A percentile compares a stretch with the other conserved stretches of the same genome.
phyloP scores from a whole-genome alignment of 768 basidiomycete species.

The Mycena albidolilacea region DNA sequence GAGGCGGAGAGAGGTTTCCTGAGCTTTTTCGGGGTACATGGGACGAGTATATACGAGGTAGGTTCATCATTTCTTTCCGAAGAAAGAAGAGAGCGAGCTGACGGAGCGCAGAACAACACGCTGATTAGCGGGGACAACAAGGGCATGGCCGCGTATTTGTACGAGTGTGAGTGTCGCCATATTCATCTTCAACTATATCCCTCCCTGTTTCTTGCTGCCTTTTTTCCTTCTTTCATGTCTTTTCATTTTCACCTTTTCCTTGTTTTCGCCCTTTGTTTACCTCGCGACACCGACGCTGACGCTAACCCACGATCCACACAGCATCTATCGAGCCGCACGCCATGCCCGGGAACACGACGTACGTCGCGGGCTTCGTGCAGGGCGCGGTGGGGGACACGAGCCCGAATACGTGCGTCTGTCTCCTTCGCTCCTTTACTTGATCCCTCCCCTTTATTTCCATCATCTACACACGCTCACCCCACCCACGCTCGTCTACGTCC shows the following conservation, averaged over 20 bases:
- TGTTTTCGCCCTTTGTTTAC: no score
- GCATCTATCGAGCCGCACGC: constrained; percentile 73
- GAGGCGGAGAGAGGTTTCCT: constrained; percentile 78
- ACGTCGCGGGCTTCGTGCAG: constrained; percentile 84
- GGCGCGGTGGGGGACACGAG: constrained; percentile 77
- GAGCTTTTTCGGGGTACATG: constrained; percentile 86
- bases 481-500: no score
- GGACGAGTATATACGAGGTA: constrained; percentile 85
- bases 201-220: neutral
- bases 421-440: neutral
- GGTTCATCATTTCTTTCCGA: constrained; percentile 8
- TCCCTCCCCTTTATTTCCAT: neutral
- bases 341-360: constrained; percentile 78
- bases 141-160: constrained; percentile 87
- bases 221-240: neutral
- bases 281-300: no score
- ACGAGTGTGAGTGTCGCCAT: constrained; percentile 66
- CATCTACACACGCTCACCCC: neutral
- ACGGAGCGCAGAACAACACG: constrained; percentile 75
- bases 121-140: constrained; percentile 87
- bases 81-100: neutral
- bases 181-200: neutral
- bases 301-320: constrained; percentile 41
- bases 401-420: constrained; percentile 77
- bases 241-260: no score